Conservation (phyloP, 2,329 filamentous ascomycete genomes). For the Diaporthe citri region DNA sequence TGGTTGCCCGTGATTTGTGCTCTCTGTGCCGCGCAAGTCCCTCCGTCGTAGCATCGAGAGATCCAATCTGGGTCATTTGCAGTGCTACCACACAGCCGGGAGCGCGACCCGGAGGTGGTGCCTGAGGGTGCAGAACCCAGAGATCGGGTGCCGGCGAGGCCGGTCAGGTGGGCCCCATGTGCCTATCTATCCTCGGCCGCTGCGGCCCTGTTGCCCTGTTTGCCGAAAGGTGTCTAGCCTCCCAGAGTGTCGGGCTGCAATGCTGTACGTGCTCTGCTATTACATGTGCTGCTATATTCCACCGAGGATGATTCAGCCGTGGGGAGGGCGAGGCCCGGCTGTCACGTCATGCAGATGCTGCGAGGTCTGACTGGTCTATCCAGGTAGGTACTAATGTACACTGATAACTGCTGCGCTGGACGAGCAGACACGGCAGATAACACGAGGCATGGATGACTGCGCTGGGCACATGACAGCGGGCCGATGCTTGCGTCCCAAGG, state of each 20-base stretch:
- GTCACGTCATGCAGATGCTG: constrained; percentile 1
- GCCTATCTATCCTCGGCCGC: constrained; percentile 16
- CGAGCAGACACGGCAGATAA: constrained; percentile 3
- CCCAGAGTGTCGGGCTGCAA: constrained; percentile 26
- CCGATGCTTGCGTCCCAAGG: constrained; percentile 1
- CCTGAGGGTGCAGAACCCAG: background rate
- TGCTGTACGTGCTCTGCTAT: background rate
- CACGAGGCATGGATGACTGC: background rate
- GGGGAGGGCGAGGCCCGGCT: background rate
- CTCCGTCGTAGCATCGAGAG: background rate
- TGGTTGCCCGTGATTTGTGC: background rate
- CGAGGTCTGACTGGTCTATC: background rate
- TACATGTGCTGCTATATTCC: constrained; percentile 2
- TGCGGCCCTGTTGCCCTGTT: constrained; percentile 14
- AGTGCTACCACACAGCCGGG: constrained; percentile 10
- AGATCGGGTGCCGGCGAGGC: constrained; percentile 15
- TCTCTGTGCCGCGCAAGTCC: background rate
- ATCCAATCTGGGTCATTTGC: constrained; percentile 1
- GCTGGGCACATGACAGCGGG: constrained; percentile 20
- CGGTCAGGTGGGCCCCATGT: constrained; percentile 2
- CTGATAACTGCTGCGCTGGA: background rate
- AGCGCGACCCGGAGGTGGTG: constrained; percentile 7
- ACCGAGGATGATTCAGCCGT: background rate
- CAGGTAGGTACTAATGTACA: background rate
- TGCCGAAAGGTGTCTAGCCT: constrained; percentile 7